Conservation (phyloP, 306 rosid species). For the Heteromeles arbutifolia region DNA sequence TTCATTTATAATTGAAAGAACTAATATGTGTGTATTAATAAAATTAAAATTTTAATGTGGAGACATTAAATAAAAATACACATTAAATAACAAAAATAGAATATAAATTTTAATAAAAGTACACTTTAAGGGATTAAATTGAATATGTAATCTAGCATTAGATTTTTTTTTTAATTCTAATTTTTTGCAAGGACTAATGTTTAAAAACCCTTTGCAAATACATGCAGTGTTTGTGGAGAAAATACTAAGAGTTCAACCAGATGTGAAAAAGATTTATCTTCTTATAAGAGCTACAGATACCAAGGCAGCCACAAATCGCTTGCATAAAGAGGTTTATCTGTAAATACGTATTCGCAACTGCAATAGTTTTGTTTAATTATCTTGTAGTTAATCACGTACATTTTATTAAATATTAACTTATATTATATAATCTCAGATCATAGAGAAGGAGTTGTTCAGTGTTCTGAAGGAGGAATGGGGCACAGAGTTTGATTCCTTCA, state of each 20-base stretch:
- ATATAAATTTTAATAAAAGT: no score
- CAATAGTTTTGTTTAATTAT: not conserved
- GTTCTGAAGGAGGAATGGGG: constrained; percentile 14
- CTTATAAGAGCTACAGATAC: constrained; percentile 13
- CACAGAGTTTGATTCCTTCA: constrained; percentile 6
- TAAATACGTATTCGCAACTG: not conserved
- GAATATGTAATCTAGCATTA: no score
- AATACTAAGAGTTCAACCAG: constrained; percentile 19
- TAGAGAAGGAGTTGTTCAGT: constrained; percentile 28
- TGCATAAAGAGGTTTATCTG: constrained; percentile 12
- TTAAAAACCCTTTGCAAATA: not conserved
- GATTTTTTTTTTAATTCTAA: no score
- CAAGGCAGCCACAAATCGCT: constrained; percentile 1
- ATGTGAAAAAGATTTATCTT: constrained; percentile 22
- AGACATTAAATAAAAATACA: no score
- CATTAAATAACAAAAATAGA: no score
- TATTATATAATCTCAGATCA: not conserved
- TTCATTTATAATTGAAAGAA: no score
- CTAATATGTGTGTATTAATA: no score
- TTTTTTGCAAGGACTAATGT: no score
- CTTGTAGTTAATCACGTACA: not conserved
- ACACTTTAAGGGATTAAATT: no score
- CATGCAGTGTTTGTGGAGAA: constrained; percentile 24
- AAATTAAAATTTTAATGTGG: no score
- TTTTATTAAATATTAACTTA: not conserved